Conservation (phyloP, 179 eudicot species). For the Amaranthus tricolor region DNA sequence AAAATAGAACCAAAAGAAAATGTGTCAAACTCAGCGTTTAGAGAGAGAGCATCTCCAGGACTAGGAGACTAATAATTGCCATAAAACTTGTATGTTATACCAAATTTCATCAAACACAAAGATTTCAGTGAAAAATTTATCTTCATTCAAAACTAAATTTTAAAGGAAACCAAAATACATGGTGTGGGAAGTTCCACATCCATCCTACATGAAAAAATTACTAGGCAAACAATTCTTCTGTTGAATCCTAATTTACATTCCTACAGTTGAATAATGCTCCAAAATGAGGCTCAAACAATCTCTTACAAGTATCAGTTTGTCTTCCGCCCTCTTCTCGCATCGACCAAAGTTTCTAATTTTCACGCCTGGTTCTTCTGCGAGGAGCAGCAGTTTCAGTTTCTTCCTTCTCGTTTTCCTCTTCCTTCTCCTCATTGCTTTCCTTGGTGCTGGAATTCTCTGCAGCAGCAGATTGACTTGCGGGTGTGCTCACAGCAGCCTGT, state of each 20-base stretch:
- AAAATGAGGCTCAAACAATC: slow-evolving; percentile 17
- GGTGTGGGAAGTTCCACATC: neutral
- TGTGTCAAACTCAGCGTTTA: too few relatives aligned
- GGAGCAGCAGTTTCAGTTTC: slow-evolving; percentile 46
- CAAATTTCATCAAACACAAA: neutral
- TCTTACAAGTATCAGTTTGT: slow-evolving; percentile 14
- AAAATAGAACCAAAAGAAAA: too few relatives aligned
- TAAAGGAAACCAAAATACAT: slow-evolving; percentile 12
- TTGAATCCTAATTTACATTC: slow-evolving; percentile 35
- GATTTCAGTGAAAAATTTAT: neutral
- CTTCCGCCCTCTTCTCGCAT: slow-evolving; percentile 1
- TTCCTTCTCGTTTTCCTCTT: slow-evolving; percentile 45
- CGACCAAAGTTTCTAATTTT: slow-evolving; percentile 24
- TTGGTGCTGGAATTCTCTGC: slow-evolving; percentile 44
- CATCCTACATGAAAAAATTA: slow-evolving; percentile 13
- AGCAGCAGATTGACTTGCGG: slow-evolving; percentile 42
- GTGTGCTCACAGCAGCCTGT: slow-evolving; percentile 41
- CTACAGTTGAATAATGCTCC: slow-evolving; percentile 22
- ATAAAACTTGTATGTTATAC: too few relatives aligned
- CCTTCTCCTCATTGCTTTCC: slow-evolving; percentile 43
- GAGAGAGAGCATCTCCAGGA: too few relatives aligned
- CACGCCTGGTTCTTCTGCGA: slow-evolving; percentile 74
- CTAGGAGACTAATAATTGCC: too few relatives aligned
- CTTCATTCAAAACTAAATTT: neutral
- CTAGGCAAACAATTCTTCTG: slow-evolving; percentile 18